Conservation (phyloP, 148 eudicot genomes). For the Suaeda aralocaspica region DNA sequence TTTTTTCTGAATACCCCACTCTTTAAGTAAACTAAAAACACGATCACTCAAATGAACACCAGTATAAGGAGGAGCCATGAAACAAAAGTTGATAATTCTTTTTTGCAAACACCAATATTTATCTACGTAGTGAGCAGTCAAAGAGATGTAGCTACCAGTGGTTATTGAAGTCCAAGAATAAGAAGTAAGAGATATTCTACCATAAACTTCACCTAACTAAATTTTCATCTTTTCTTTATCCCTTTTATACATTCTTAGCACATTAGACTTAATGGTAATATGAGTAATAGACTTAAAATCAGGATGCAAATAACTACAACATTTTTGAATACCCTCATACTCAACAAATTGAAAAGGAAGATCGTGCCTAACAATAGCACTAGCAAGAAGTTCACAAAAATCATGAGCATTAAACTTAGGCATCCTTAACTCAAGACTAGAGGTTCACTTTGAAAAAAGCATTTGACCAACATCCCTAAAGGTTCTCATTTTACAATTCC, state of each 20-base stretch:
- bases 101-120: constrained; percentile 2
- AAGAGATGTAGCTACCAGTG: constrained; percentile 11
- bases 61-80: constrained; percentile 1
- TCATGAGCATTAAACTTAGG: too few species aligned
- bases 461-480: constrained; percentile 2
- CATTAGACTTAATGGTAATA: not conserved
- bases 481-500: not conserved
- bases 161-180: constrained; percentile 4
- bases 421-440: not conserved
- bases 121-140: constrained; percentile 4
- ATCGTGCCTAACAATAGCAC: not conserved
- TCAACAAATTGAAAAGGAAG: constrained; percentile 7
- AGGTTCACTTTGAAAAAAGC: not conserved
- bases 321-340: not conserved
- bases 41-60: too few species aligned
- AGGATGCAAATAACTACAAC: not conserved
- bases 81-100: too few species aligned
- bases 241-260: not conserved
- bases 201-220: not conserved
- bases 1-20: not conserved
- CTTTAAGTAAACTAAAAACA: too few species aligned
- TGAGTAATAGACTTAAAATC: not conserved
- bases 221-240: not conserved
- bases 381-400: too few species aligned
- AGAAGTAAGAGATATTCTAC: not conserved